These are phyloP conservation scores for Hypoxylon perforatum DNA, from an alignment of 495 filamentous ascomycete genomes.

Conservation along the genomic window DNA sequence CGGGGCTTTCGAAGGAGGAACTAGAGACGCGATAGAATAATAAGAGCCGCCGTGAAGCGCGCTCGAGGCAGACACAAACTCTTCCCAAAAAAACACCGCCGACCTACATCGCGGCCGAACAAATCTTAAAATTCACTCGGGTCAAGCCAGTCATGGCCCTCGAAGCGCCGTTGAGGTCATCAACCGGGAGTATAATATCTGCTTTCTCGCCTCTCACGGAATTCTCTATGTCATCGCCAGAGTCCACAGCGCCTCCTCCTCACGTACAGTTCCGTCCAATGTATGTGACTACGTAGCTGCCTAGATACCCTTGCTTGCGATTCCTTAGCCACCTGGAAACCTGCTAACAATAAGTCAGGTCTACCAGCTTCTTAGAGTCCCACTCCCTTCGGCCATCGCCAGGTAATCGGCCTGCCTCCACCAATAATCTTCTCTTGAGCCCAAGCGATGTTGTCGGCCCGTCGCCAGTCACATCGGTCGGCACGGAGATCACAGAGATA, in stretches of 20 bases:
- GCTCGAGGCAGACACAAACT: constrained; percentile 21
- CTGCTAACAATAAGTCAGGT: constrained; percentile 44
- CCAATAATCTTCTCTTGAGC: constrained; percentile 55
- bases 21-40: constrained; percentile 29
- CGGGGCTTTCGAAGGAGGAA: neutral
- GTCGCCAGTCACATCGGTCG: constrained; percentile 80
- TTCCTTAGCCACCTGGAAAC: neutral
- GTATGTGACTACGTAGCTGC: constrained; percentile 44
- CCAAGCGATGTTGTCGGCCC: constrained; percentile 73
- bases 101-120: constrained; percentile 25
- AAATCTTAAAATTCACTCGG: constrained; percentile 5
- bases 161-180: constrained; percentile 66
- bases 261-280: constrained; percentile 62
- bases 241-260: constrained; percentile 59
- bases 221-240: constrained; percentile 66
- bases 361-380: constrained; percentile 52
- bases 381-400: constrained; percentile 54
- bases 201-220: constrained; percentile 70
- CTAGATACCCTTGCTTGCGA: neutral
- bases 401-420: constrained; percentile 31
- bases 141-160: constrained; percentile 62
- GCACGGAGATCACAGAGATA: constrained; percentile 76
- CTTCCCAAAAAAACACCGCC: constrained; percentile 15
- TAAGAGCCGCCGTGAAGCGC: constrained; percentile 34
- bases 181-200: constrained; percentile 65